Conservation (phyloP, 495 filamentous ascomycete genomes). For the Apiosordaria backusii region DNA sequence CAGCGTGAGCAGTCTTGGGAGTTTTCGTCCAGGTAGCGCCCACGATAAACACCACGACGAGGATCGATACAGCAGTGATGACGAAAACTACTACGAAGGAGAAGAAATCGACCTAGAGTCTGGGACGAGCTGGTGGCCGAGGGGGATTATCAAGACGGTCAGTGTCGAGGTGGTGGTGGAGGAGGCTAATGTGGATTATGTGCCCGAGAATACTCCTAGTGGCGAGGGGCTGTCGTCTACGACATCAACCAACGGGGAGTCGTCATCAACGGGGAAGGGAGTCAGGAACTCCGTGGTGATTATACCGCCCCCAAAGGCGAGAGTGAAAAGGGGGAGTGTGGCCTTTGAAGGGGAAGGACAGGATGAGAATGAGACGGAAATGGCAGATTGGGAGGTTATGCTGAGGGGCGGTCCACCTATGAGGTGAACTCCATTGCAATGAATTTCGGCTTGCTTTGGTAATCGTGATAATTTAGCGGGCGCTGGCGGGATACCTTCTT, state of each 20-base stretch:
- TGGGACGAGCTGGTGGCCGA: conserved; percentile 23
- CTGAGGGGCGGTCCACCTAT: background rate
- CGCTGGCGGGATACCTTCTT: background rate
- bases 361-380: background rate
- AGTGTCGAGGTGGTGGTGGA: conserved; percentile 37
- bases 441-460: background rate
- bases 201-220: background rate
- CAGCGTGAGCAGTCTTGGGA: background rate
- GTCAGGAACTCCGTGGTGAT: background rate
- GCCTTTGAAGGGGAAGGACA: background rate
- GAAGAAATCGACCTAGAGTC: conserved; percentile 25
- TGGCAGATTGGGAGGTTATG: background rate
- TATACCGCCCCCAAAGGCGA: background rate
- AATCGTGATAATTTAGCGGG: conserved; percentile 5
- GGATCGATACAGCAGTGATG: background rate
- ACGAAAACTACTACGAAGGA: background rate
- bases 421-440: background rate
- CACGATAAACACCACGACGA: background rate
- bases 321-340: background rate
- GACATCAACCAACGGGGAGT: background rate
- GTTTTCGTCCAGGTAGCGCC: background rate
- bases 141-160: conserved; percentile 41
- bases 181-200: conserved; percentile 31
- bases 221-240: too few relatives aligned
- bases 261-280: background rate